Evolutionary conservation across 768 basidiomycete genomes (phyloP), one percentile per base, ranked within the genome.

Genomic region (Lyophyllum atratum): DNA sequence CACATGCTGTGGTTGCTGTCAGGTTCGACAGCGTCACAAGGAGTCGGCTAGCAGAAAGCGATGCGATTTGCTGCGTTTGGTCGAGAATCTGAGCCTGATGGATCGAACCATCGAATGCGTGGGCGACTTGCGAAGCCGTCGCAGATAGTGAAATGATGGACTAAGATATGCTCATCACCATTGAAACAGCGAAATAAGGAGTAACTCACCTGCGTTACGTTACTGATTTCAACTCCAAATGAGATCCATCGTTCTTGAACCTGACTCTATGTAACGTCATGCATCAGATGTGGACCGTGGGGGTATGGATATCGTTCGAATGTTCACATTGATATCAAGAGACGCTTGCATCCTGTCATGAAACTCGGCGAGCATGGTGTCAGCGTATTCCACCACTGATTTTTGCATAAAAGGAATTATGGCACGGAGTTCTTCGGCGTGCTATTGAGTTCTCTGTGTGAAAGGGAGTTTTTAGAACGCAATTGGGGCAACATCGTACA

Each of bases 1-100:
- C 15, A 61, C 55, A 21, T 72, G 75, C n/a, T 2, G 81, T 73
- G 10, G 71, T 73, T 29, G 65, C 62, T 1, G 76, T 73, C 21
- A 85, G 66, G 11, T 71, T 66, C 8, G 70, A 59, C 24, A 85
- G 60, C 0, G 71, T 67, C 21, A 69, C 63, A 10, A 64, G 67
- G 9, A 85, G 73, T 10, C 64, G 62, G 15, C 61, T 52, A 45
- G 77, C 76, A 21, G 78, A 73, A 31, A 63, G 54, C 7, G 72
- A 60, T 4, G 75, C 70, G 22, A 76, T 70, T 26, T 58, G 61
- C 54, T 85, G 83, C 29, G 70, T 65, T 46, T 58, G 51, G 11
- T 42, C 42, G 26, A 64, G 49, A 22, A 59, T 37, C 24, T 40
- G 33, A 21, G 58, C 61, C 29, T 62, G 59, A 15, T 24, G 49